A percentile compares a stretch with the other conserved stretches of the same genome.
Conservation (phyloP, 1,139 yeast genomes). For the Zygoascus hellenicus region DNA sequence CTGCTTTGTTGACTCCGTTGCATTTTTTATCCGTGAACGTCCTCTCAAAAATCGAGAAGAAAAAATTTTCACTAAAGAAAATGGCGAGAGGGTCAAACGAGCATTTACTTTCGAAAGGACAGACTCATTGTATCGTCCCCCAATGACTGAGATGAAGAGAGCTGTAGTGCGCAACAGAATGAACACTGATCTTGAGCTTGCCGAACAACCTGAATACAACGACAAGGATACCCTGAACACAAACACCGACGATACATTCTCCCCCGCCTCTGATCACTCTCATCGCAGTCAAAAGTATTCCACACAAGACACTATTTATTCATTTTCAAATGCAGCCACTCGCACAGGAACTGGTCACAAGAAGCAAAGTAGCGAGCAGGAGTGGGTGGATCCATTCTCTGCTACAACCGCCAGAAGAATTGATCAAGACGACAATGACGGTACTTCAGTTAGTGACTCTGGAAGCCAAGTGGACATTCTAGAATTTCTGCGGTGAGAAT, state of each 20-base stretch:
- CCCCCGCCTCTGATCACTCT: background rate
- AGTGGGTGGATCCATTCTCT: constrained; percentile 14
- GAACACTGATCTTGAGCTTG: background rate
- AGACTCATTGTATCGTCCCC: background rate
- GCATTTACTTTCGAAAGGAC: constrained; percentile 9
- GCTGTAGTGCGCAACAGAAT: background rate
- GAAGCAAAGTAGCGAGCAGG: background rate
- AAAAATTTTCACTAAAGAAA: constrained; percentile 25
- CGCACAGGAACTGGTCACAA: background rate
- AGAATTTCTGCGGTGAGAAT: constrained; percentile 16
- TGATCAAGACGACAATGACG: constrained; percentile 12
- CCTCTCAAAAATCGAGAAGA: constrained; percentile 55
- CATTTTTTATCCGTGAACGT: constrained; percentile 67
- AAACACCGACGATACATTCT: background rate
- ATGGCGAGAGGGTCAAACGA: constrained; percentile 14
- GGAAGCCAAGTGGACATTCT: constrained; percentile 17
- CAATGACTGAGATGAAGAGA: background rate
- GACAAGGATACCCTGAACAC: background rate
- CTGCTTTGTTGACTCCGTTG: constrained; percentile 71
- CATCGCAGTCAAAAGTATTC: constrained; percentile 1
- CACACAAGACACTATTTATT: constrained; percentile 10
- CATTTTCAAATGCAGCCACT: background rate
- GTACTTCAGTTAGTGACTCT: constrained; percentile 10
- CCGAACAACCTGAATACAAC: constrained; percentile 1
- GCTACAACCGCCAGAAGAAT: constrained; percentile 14